Base-by-base conservation (phyloP, 495 filamentous ascomycete genomes). In the Hypoxylon lienhwacheense region DNA sequence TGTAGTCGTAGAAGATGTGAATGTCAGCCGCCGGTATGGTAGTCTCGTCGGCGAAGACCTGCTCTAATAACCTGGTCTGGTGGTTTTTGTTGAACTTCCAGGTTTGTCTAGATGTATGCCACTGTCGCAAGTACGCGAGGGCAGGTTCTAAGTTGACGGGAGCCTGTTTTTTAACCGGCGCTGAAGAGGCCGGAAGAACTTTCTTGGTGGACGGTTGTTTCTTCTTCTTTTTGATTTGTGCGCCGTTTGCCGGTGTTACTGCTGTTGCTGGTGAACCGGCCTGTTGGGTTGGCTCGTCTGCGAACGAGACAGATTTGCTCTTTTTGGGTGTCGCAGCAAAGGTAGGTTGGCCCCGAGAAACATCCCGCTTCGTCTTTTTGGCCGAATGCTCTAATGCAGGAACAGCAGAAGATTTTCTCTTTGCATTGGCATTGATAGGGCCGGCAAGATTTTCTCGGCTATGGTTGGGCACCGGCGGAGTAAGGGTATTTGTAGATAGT, bases 21-120 rank as follows among this genome's bases (percentile, higher is more conserved):
- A 86, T 81, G 64, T 89, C 82, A 40, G 74, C 67, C 7, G 82
- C 69, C 0, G 89, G 88, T 12, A 95, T 54, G 47, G 68, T 79
- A 26, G 74, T 73, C 39, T 83, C 74, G 36, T 82, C 66, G 48
- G 87, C 83, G 61, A 91, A 88, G 16, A 88, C 68, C 65, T 93
- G 82, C 72, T 91, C 91, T 67, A 96, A 81, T 11, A 96, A 70
- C 47, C 86, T 80, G 11, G 82, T 87, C 71, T 95, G 89, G 64
- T 87, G 81, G 47, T 85, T 86, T 73, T 96, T 96, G 74, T 91
- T 91, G 73, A 96, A 96, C 69, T 95, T 96, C 91, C 91, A 96
- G 28, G 70, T 74, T 0, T 76, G 69, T 33, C 81, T 83, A 36
- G 81, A 75, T 33, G 77, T 79, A 66, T 85, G 73, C 78, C 88